Evolutionary conservation across 1,284 basidiomycete species (phyloP), one percentile per base, ranked within the genome.

Genomic region (Apiotrichum sp.): DNA sequence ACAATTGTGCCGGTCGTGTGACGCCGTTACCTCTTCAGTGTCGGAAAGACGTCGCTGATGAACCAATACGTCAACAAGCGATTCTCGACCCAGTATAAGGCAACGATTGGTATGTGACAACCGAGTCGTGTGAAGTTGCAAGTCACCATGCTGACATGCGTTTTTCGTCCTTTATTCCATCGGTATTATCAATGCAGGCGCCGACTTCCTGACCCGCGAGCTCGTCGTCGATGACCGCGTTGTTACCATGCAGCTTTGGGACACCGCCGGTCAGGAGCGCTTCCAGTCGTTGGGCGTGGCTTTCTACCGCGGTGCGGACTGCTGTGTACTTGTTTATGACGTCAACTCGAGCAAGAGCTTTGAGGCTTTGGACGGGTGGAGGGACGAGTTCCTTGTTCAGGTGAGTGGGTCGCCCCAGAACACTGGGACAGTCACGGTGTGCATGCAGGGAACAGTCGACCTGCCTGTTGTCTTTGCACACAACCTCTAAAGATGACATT

Each of bases 21-120:
- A 52, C 5, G 16, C n/a, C 33, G 11, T 31, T 10, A 9, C n/a
- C 34, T 13, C 44, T n/a, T 7, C 70, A 96, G 95, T 60, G 96
- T 99, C 76, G 96, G 95, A 52, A 98, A 98, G 87, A 98, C 95
- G 49, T 98, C 95, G 43, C 85, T 99, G 69, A 99, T 99, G 96
- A 98, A 98, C 81, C 96, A 98, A 81, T 98, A 98, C 81, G 96
- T 99, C 69, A 98, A 98, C 86, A 98, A 98, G 79, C 88, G 96
- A 64, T 99, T 98, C 80, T 95, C 89, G 71, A 97, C 95, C 77
- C 95, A 98, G 78, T 98, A 99, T 84, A 98, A 98, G 81, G 93
- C 93, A 10, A 96, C 92, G 61, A 93, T 95, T 73, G 90, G 89
- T 65, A 86, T 47, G 70, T 70, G 22, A 29, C 29, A n/a, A 36